Evolutionary conservation across 1,284 basidiomycete genomes (phyloP), one percentile per base, ranked within the genome.

Genomic region (Cronartium quercuum): DNA sequence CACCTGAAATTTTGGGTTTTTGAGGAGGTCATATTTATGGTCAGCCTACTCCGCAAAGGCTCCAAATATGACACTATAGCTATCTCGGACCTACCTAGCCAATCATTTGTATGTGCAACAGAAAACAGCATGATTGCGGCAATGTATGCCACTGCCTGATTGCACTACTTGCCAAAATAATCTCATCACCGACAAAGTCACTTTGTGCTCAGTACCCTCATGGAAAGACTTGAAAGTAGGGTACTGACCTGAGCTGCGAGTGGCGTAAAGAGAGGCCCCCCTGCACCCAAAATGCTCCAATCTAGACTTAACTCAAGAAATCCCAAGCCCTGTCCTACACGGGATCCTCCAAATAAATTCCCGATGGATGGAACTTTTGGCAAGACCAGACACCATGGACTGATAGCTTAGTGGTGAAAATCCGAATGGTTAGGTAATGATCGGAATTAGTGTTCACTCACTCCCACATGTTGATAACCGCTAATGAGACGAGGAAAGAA

Each of bases 41-140:
- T 63, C 41, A 18, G 60, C 18, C 51, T 21, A 55, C 12, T 29
- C 51, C 10, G 18, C 29, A 65, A 44, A 65, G 24, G 63, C 6
- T 40, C n/a, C 63, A 42, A 5, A 7, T 15, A 15, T 15, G 35
- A 34, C 1, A n/a, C 9, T 42, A 18, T 44, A n/a, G n/a, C n/a
- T 35, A 21, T n/a, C 6, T n/a, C 3, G 18, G 12, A 51, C 62
- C 38, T 42, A 74, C 71, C 71, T n/a, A 74, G 41, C 71, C 71
- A 74, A 44, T 74, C 67, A 18, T 66, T 24, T 40, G 42, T 61
- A 21, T 74, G 65, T 37, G 71, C 71, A 2, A 63, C 64, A 15
- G 71, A 66, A 62, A 74, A 74, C 15, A 74, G 29, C 29, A 74
- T 58, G 51, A 74, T 74, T 24, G 71, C 71, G 24, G 40, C 24